Percentiles rank a stretch among this genome's conserved stretches.
Conservation (phyloP, 345 rosid species). For the Citrus medica region DNA sequence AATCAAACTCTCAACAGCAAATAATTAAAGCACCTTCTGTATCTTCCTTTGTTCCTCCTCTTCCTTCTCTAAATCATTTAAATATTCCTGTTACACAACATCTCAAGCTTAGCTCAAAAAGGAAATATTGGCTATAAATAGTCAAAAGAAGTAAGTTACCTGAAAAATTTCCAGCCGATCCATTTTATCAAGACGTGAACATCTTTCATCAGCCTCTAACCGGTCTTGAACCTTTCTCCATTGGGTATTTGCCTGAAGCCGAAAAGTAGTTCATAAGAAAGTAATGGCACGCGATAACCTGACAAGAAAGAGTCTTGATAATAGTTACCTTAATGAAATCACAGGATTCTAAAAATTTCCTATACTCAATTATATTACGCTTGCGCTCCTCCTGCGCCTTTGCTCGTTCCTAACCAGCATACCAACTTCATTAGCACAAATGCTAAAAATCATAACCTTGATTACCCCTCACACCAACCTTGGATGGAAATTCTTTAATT, state of each 20-base stretch:
- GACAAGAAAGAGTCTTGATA: background rate
- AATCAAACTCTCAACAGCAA: background rate
- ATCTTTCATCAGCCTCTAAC: constrained; percentile 88
- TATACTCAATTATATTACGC: constrained; percentile 63
- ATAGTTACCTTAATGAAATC: constrained; percentile 79
- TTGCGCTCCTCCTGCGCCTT: constrained; percentile 78
- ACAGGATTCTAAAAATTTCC: constrained; percentile 78
- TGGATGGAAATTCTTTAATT: background rate
- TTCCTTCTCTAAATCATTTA: constrained; percentile 79
- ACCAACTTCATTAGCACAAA: constrained; percentile 16
- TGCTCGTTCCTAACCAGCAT: constrained; percentile 58
- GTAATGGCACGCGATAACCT: constrained; percentile 3
- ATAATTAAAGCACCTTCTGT: constrained; percentile 58
- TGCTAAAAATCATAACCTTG: background rate
- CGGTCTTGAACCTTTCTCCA: constrained; percentile 98
- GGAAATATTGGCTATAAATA: background rate
- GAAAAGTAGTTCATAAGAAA: constrained; percentile 15
- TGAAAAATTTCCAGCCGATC: constrained; percentile 89
- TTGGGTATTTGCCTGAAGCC: constrained; percentile 73
- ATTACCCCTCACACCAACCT: background rate
- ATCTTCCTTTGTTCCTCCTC: constrained; percentile 92
- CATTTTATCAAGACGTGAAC: constrained; percentile 82
- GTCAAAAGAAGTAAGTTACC: constrained; percentile 35
- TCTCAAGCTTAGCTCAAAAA: constrained; percentile 23
- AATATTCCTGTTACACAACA: constrained; percentile 64